Evolutionary conservation across 441 rosid genomes (phyloP), one percentile per base, ranked within the genome.

Genomic region (Eutrema salsugineum): DNA sequence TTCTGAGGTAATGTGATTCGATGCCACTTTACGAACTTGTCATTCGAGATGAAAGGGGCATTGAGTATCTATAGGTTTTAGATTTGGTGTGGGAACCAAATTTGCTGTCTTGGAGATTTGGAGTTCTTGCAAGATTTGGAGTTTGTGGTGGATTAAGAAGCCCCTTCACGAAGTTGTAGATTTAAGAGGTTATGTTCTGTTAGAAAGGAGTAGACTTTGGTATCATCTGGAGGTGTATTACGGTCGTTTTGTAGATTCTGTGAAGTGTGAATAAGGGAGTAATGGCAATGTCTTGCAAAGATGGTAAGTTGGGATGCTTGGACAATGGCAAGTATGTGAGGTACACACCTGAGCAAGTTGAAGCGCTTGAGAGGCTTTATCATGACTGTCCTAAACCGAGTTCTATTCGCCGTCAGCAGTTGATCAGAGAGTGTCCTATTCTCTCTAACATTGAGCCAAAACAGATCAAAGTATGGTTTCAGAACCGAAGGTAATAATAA

Each of bases 391-490:
- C 98, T 62, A 95, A 95, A 74, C 99, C 99, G 65, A 95, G 97
- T 77, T 94, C 98, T 36, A 85, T 94, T 76, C 97, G 99, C 72
- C 94, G 99, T 66, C 98, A 92, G 62, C 99, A 94, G 87, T 71
- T 94, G 73, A 94, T 94, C 51, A 84, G 98, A 76, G 99, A 94
- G 80, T 94, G 99, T 81, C 98, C 98, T 5, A 94, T 94, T 80
- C 98, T 94, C 85, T 92, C 96, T 42, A 83, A 94, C 84, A 94
- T 94, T 68, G 99, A 94, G 79, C 98, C 97, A 7, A 94, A 92
- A 77, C 99, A 94, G 82, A 92, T 94, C 83, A 94, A 94, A 87
- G 99, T 94, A 39, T 94, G 98, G 99, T 94, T 94, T 84, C 99
- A 94, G 60, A 94, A 94, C 81, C 81, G 99, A 81, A 94, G 99